Conservation (phyloP, 495 filamentous ascomycete genomes). For the Apiosordaria backusii region DNA sequence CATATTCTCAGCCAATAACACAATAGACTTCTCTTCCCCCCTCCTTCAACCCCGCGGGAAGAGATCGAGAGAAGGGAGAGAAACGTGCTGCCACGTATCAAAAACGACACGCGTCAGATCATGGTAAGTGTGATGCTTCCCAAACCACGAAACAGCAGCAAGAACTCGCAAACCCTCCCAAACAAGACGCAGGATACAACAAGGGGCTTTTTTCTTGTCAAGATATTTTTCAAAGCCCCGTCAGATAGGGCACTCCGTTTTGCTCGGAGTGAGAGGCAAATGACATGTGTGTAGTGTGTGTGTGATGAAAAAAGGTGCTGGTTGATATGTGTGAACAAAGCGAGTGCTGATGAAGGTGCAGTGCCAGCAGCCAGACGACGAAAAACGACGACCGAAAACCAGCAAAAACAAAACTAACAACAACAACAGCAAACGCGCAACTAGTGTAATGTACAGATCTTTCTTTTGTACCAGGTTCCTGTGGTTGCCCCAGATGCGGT, state of each 20-base stretch:
- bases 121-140: constrained; percentile 31
- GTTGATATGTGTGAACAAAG: constrained; percentile 36
- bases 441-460: constrained; percentile 43
- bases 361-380: constrained; percentile 38
- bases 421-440: constrained; percentile 35
- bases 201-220: constrained; percentile 12
- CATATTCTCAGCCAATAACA: constrained; percentile 2
- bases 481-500: constrained; percentile 35
- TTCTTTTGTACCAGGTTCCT: constrained; percentile 40
- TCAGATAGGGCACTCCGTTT: constrained; percentile 18
- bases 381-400: constrained; percentile 38
- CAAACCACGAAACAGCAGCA: constrained; percentile 27
- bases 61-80: background rate
- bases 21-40: constrained; percentile 6
- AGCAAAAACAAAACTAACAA: constrained; percentile 37
- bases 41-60: background rate
- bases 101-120: constrained; percentile 24
- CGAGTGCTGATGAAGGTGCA: constrained; percentile 33
- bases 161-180: constrained; percentile 29
- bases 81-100: constrained; percentile 4
- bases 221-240: background rate
- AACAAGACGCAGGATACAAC: constrained; percentile 23
- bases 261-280: constrained; percentile 15
- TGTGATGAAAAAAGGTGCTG: constrained; percentile 29
- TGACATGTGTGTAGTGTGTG: constrained; percentile 9